Evolutionary conservation across 352 stramenopile species (phyloP), one percentile per base, ranked within the genome.

Genomic region (Globisporangium carolinianum): DNA sequence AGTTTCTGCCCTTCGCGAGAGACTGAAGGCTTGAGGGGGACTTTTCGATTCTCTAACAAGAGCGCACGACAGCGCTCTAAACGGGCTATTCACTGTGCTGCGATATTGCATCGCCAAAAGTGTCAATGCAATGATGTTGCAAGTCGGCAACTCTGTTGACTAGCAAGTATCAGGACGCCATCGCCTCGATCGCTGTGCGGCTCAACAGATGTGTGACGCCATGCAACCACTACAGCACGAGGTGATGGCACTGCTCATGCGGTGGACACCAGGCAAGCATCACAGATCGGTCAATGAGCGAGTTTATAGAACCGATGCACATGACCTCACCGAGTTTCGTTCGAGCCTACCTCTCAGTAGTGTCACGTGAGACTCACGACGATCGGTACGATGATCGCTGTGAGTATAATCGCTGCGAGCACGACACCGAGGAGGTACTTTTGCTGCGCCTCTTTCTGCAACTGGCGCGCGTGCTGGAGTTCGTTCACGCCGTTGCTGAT

Each of bases 401-500:
- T 65, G 35, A 62, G 48, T 41, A 62, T 39, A 41, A 62, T 48
- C 24, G 56, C n/a, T 17, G 52, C 49, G 15, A 62, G 39, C 39
- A 62, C 11, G 32, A 41, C 6, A 10, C 51, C 41, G 41, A 57
- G 35, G 12, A 83, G 47, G 53, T 88, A 72, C 62, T 92, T 92
- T 39, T 89, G 73, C 4, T 76, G 61, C 2, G 76, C 78, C 56
- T 91, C 78, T 10, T 65, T 65, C 53, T 89, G 78, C 36, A 93
- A 55, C 35, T 76, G 72, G 0, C 71, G 70, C 47, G 83, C 80
- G 49, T 88, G 76, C 57, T 79, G 63, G 38, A 89, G 61, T 57
- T 89, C 80, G 55, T 87, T 67, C n/a, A 93, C 75, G 42, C 78
- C 76, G 35, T 71, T 71, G 53, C 80, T 79, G 63, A 93, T 93